Percentiles rank a stretch among this genome's conserved stretches.
phyloP scores from a whole-genome alignment of 2,329 filamentous ascomycete species.

The Ceratocystis eucalypticola region DNA sequence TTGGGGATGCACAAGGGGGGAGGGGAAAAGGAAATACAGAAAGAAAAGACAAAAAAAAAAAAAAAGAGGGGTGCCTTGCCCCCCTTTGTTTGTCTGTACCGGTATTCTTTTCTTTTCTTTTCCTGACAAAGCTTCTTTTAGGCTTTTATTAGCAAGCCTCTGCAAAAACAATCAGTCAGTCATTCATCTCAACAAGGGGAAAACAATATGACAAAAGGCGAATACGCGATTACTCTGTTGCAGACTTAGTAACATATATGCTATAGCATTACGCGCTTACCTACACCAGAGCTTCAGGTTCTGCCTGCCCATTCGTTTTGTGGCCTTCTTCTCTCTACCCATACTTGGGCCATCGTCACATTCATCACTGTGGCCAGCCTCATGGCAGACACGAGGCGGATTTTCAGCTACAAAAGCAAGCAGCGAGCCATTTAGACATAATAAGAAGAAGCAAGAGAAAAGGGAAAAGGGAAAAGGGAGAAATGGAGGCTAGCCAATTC shows the following conservation, averaged over 20 bases:
- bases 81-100: not conserved
- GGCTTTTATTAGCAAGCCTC: not conserved
- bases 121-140: too few relatives aligned
- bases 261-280: not conserved
- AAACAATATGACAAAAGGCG: not conserved
- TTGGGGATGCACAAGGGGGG: not conserved
- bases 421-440: not conserved
- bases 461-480: not conserved
- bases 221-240: not conserved
- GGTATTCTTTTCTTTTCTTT: not conserved
- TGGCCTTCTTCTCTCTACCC: not conserved
- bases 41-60: not conserved
- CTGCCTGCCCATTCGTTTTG: not conserved
- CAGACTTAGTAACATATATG: not conserved
- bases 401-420: not conserved
- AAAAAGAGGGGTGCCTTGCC: not conserved
- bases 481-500: not conserved
- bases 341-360: not conserved
- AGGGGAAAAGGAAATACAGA: not conserved
- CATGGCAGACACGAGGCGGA: conserved; percentile 2
- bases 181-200: not conserved
- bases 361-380: not conserved
- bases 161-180: not conserved
- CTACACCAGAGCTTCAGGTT: not conserved
- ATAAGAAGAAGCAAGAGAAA: not conserved